Conservation (phyloP, 2,329 filamentous ascomycete genomes). For the Trichophyton simii region DNA sequence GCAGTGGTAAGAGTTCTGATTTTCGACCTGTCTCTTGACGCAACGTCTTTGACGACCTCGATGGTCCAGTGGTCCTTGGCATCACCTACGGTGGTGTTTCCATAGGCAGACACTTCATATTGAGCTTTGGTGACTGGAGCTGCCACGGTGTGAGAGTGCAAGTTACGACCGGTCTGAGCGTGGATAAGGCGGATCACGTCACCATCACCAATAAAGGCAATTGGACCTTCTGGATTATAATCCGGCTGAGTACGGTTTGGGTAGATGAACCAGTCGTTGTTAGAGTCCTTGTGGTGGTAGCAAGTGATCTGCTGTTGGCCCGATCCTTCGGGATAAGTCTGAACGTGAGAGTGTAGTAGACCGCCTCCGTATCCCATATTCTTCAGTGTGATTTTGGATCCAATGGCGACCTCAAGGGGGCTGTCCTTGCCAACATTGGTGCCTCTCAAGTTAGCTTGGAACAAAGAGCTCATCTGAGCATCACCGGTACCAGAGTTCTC, state of each 20-base stretch:
- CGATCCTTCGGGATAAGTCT: conserved; percentile 91
- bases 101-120: conserved; percentile 88
- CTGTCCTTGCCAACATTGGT: conserved; percentile 92
- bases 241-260: conserved; percentile 69
- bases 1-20: conserved; percentile 85
- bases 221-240: conserved; percentile 58
- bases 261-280: conserved; percentile 99
- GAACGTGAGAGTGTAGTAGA: conserved; percentile 88
- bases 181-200: conserved; percentile 78
- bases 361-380: conserved; percentile 99
- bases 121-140: conserved; percentile 83
- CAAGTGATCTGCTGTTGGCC: conserved; percentile 93
- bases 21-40: conserved; percentile 70
- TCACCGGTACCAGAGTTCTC: conserved; percentile 91
- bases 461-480: conserved; percentile 99
- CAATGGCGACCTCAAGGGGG: conserved; percentile 78
- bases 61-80: conserved; percentile 96
- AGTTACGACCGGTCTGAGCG: conserved; percentile 87
- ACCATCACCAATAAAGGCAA: conserved; percentile 64
- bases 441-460: conserved; percentile 90
- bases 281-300: conserved; percentile 98
- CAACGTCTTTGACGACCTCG: conserved; percentile 81
- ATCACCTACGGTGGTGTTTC: conserved; percentile 88
- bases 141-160: conserved; percentile 84
- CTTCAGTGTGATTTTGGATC: conserved; percentile 85